These are phyloP conservation scores for Vigna radiata DNA, from an alignment of 306 rosid species.

Conservation along the genomic window DNA sequence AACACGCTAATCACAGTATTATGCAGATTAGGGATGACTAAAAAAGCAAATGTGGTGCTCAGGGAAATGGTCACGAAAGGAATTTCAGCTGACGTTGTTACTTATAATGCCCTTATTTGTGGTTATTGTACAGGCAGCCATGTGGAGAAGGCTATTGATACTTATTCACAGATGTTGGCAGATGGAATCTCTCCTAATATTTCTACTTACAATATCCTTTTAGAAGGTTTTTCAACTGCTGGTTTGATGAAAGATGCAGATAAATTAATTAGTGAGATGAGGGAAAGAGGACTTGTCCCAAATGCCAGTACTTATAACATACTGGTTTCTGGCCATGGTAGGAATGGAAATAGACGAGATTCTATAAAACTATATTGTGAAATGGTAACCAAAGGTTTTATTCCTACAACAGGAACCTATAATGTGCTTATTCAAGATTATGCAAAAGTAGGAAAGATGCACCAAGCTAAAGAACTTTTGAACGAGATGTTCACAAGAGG, in stretches of 20 bases:
- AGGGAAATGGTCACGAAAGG: constrained; percentile 66
- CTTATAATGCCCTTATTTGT: constrained; percentile 77
- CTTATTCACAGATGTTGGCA: constrained; percentile 63
- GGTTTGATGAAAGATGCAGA: constrained; percentile 76
- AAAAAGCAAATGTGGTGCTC: constrained; percentile 70
- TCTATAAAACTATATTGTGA: constrained; percentile 77
- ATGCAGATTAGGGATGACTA: constrained; percentile 88
- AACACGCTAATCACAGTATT: constrained; percentile 70
- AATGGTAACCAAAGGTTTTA: constrained; percentile 79
- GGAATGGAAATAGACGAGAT: constrained; percentile 70
- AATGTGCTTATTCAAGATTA: constrained; percentile 84
- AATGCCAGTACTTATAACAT: constrained; percentile 77
- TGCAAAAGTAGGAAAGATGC: constrained; percentile 84
- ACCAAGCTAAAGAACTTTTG: constrained; percentile 86
- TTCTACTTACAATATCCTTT: constrained; percentile 69
- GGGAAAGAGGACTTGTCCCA: constrained; percentile 68
- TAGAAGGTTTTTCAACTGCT: constrained; percentile 71
- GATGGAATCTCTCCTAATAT: constrained; percentile 76
- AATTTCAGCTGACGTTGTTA: constrained; percentile 61
- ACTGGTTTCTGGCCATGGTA: constrained; percentile 81
- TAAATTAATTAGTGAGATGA: constrained; percentile 66
- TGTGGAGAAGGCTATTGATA: constrained; percentile 65
- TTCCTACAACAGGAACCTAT: constrained; percentile 77
- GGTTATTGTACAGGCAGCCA: constrained; percentile 79
- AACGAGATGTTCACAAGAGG: constrained; percentile 85